Evolutionary conservation across 2,329 filamentous ascomycete genomes (phyloP).

Genomic region (Zymoseptoria pseudotritici): DNA sequence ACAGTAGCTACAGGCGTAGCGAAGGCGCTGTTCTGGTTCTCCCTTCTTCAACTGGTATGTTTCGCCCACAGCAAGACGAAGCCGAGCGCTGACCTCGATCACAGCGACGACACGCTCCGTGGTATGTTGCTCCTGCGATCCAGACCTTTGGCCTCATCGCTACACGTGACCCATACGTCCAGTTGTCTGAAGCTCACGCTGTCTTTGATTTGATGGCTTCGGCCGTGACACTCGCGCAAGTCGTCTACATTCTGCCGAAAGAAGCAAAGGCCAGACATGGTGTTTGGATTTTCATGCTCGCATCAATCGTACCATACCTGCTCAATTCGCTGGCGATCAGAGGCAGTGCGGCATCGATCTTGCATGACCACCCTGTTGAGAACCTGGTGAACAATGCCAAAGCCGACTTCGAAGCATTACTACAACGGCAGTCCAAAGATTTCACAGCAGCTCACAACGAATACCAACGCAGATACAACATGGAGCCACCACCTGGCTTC

Average conservation of each 20-base stretch:
- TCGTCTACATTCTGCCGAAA: slow-evolving; percentile 1
- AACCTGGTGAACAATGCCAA: background rate
- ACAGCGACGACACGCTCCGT: slow-evolving; percentile 1
- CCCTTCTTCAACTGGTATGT: slow-evolving; percentile 1
- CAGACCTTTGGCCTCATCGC: background rate
- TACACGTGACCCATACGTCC: background rate
- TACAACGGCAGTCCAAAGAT: slow-evolving; percentile 23
- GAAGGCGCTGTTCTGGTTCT: slow-evolving; percentile 1
- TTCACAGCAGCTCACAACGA: slow-evolving; percentile 44
- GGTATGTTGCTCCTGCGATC: slow-evolving; percentile 1
- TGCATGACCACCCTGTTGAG: background rate
- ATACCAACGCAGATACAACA: slow-evolving; percentile 47
- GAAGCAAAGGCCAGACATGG: background rate
- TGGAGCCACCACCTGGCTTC: slow-evolving; percentile 52
- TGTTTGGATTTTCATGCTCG: slow-evolving; percentile 1
- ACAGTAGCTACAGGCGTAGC: background rate
- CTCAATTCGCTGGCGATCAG: background rate
- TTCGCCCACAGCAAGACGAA: background rate
- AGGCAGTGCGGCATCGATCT: background rate
- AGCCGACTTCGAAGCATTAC: background rate
- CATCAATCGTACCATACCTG: slow-evolving; percentile 22
- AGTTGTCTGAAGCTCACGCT: background rate
- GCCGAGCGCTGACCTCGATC: background rate
- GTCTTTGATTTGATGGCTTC: slow-evolving; percentile 1
- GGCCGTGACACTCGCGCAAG: background rate